These are phyloP conservation scores for Buddleja alternifolia DNA, from an alignment of 257 asterid genomes.

Conservation along the genomic window DNA sequence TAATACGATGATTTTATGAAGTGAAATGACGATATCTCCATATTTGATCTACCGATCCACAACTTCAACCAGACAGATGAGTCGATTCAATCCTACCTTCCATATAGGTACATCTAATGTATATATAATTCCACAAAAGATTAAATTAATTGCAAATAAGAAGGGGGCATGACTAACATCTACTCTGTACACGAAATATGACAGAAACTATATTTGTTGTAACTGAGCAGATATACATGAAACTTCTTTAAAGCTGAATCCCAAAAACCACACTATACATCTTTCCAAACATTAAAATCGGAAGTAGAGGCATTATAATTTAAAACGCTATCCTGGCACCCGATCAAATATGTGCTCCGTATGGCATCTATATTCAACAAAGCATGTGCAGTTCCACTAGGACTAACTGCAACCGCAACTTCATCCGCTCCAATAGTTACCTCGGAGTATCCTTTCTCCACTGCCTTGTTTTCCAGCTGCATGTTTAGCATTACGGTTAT, in stretches of 20 bases:
- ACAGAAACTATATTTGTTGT: not conserved
- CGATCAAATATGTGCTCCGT: slow-evolving; percentile 62
- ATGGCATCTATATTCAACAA: slow-evolving; percentile 63
- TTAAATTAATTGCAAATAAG: not conserved
- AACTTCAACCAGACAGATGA: too few relatives aligned
- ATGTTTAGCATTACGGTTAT: slow-evolving; percentile 12
- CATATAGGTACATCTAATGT: not conserved
- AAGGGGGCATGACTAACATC: not conserved
- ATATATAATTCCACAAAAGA: not conserved
- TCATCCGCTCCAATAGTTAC: slow-evolving; percentile 70
- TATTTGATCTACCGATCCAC: too few relatives aligned
- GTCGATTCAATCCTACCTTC: not conserved
- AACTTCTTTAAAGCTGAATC: not conserved
- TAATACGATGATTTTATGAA: too few relatives aligned
- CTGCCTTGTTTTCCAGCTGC: slow-evolving; percentile 75
- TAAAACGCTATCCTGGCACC: slow-evolving; percentile 76
- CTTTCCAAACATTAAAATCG: slow-evolving; percentile 84
- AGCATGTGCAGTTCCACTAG: slow-evolving; percentile 87
- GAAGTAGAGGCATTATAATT: slow-evolving; percentile 57
- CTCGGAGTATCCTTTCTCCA: slow-evolving; percentile 64
- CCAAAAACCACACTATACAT: slow-evolving; percentile 40
- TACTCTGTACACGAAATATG: too few relatives aligned
- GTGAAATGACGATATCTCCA: too few relatives aligned
- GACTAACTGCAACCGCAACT: slow-evolving; percentile 78
- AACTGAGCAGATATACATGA: slow-evolving; percentile 2